Base-by-base conservation (phyloP, 768 basidiomycete species). In the Imleria badia region DNA sequence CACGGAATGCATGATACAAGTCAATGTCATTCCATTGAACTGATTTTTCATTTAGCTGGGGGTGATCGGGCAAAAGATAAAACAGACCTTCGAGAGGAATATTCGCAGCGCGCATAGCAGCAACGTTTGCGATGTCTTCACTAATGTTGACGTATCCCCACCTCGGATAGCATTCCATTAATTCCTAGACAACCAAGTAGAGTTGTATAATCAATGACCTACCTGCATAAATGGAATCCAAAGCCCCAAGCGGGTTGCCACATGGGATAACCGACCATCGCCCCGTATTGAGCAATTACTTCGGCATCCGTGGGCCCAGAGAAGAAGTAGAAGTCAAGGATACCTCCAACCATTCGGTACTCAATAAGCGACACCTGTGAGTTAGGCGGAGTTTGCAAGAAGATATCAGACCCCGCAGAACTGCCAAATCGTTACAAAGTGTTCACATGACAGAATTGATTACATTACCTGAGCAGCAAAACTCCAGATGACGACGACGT, bases 11-110 rank as follows among this genome's bases (percentile, higher is more conserved):
- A 60, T 87, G 82, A 60, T 87, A 89, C 48, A 89, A 57, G 69
- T 89, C 87, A 55, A 89, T 86, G 59, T 89, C 87, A 62, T 85
- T 88, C 87, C 87, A 89, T 78, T 87, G 87, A 41, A 83, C 85
- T 86, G 34, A 19, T 26, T 13, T 19, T 0, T 17, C 19, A 15
- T 52, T 67, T 6, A 56, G 34, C 12, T 19, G 11, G 29, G 19
- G 23, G 11, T 4, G 23, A 45, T 33, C 1, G 5, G 23, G 4
- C 33, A 17, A 11, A 29, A 23, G 26, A 58, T 14, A 34, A 45
- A 50, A 55, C 60, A 42, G 23, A 83, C 83, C 82, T 80, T 93
- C 89, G 6, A 92, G 76, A n/a, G 90, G 91, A 54, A 93, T 82
- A 48, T 81, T 76, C 0, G 87, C 87, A 20, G 77, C 81, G 17